Evolutionary conservation across 2,329 filamentous ascomycete genomes (phyloP).

Genomic region (Apiospora aurea): DNA sequence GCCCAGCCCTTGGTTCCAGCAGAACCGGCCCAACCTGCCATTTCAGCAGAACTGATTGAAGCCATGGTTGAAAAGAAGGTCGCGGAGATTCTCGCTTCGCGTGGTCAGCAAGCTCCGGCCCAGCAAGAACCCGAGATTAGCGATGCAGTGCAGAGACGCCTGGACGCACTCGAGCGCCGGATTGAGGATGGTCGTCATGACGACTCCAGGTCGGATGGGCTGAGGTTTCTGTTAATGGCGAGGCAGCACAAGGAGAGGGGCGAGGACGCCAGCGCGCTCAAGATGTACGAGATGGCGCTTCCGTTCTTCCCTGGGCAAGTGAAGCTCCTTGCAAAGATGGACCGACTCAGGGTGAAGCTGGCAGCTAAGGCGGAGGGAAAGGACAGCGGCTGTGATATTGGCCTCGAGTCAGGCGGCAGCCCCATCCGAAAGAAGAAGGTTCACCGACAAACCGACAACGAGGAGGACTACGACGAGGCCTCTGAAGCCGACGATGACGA

Average conservation of each 20-base stretch:
- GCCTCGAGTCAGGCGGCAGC: slow-evolving; percentile 5
- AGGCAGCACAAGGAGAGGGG: slow-evolving; percentile 88
- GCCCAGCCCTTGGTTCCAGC: slow-evolving; percentile 58
- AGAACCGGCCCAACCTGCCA: slow-evolving; percentile 47
- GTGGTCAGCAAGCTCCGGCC: slow-evolving; percentile 61
- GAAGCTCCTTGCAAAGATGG: slow-evolving; percentile 76
- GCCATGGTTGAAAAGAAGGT: slow-evolving; percentile 93
- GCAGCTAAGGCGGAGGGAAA: slow-evolving; percentile 42
- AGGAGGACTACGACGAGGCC: slow-evolving; percentile 26
- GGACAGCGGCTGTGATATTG: slow-evolving; percentile 27
- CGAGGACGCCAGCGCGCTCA: slow-evolving; percentile 78
- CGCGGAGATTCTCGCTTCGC: slow-evolving; percentile 84
- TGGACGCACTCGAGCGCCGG: slow-evolving; percentile 86
- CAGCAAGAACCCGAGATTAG: slow-evolving; percentile 63
- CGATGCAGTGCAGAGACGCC: slow-evolving; percentile 78
- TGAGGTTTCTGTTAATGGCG: slow-evolving; percentile 88
- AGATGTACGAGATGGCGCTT: slow-evolving; percentile 85
- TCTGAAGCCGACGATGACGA: slow-evolving; percentile 46
- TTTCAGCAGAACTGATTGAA: slow-evolving; percentile 81
- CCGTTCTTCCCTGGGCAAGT: slow-evolving; percentile 87
- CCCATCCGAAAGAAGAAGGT: slow-evolving; percentile 29
- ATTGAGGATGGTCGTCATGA: slow-evolving; percentile 75
- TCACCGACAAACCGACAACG: slow-evolving; percentile 30
- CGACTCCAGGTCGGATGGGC: slow-evolving; percentile 79
- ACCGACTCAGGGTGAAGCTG: slow-evolving; percentile 64